These are phyloP conservation scores for Physcomitrium patens DNA, from an alignment of 225 moss, liverwort and hornwort genomes.

Conservation along the genomic window DNA sequence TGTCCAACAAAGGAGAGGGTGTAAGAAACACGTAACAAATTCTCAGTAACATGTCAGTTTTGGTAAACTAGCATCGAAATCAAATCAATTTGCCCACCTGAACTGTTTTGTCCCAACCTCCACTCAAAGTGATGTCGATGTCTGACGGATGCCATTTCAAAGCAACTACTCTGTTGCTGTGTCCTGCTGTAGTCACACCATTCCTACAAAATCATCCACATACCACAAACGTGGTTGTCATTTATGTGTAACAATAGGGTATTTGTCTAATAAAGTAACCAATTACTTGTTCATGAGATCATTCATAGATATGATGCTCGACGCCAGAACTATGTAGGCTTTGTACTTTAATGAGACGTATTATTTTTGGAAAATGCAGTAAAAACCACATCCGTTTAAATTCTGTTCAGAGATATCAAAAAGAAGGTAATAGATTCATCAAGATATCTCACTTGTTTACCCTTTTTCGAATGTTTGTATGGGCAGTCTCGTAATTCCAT, in stretches of 20 bases:
- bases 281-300: too few species aligned
- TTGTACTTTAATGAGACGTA: too few species aligned
- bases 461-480: constrained; percentile 64
- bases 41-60: background rate
- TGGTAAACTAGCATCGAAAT: background rate
- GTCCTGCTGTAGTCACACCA: constrained; percentile 66
- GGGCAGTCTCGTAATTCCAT: constrained; percentile 54
- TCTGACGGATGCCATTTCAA: constrained; percentile 82
- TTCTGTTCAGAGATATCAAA: background rate
- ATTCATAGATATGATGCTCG: too few species aligned
- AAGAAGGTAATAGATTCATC: background rate
- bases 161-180: constrained; percentile 81
- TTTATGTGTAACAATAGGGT: background rate
- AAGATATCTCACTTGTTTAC: constrained; percentile 50
- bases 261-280: too few species aligned
- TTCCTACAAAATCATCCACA: constrained; percentile 51
- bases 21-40: too few species aligned
- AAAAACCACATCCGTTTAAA: background rate
- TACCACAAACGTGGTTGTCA: background rate
- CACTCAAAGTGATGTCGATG: constrained; percentile 63
- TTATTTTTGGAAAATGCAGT: too few species aligned
- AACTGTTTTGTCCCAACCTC: constrained; percentile 84
- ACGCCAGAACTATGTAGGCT: too few species aligned
- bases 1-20: background rate
- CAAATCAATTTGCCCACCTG: constrained; percentile 37